Base-by-base conservation (phyloP, 257 asterid genomes). In the Striga asiatica region DNA sequence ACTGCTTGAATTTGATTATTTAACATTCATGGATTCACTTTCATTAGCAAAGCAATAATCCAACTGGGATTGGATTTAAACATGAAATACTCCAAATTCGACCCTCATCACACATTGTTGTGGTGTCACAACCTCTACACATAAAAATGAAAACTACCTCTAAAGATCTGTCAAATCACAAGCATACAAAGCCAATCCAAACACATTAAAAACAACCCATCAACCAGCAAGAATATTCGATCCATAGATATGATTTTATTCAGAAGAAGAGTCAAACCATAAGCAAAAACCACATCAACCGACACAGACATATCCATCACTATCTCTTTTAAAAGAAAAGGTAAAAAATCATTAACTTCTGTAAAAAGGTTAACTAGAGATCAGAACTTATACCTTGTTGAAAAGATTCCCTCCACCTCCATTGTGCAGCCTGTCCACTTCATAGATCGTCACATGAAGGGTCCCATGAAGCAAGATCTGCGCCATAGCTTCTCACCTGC, bases 381-480 rank as follows among this genome's bases (percentile, higher is more conserved):
- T 50, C 58, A 66, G 32, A 43, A 14, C n/a, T 45, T 6, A 54
- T 55, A 78, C 84, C 82, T 76, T 72, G 65, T 61, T 64, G 66
- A 77, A 71, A 67, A 77, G 27, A 61, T 74, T 74, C 18, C 80
- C 78, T 48, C 64, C 73, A 41, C 71, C 68, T 4, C 56, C 77
- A 14, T 18, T 46, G 25, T 54, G 61, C 60, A 74, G 68, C 46
- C 16, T 66, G 58, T 77, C 83, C 72, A 77, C 80, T 64, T 77
- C 80, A 46, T 70, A 77, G 75, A 77, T 74, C 73, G 78, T 74
- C 66, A 28, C 83, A 62, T 77, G 83, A 39, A 77, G 77, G 63
- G 82, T 72, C 10, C 82, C 82, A 42, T 76, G 83, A 61, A 77
- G 83, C 71, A 67, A 73, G 66, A 70, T 69, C 75, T 70, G 80